A percentile compares a stretch with the other conserved stretches of the same genome.
Conservation (phyloP, 2,329 filamentous ascomycete species). For the Fusarium staphyleae region DNA sequence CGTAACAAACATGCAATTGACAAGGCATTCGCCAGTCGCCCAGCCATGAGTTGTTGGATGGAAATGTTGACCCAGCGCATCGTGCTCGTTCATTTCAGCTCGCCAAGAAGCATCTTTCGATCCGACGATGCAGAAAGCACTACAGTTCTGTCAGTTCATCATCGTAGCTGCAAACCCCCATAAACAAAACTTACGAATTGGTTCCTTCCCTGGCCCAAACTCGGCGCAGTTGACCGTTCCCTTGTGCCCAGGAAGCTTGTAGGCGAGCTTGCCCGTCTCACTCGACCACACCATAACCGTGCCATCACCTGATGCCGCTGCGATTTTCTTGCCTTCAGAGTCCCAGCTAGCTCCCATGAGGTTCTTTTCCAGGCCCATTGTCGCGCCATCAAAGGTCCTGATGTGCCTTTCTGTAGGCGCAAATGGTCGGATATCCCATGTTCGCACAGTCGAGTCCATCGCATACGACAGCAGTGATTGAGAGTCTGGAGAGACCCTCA, state of each 20-base stretch:
- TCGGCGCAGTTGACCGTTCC: conserved; percentile 95
- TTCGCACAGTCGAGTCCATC: conserved; percentile 91
- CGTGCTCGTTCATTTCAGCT: conserved; percentile 62
- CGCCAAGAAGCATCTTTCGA: conserved; percentile 81
- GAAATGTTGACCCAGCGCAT: conserved; percentile 49
- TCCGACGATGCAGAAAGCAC: conserved; percentile 93
- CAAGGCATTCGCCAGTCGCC: neutral
- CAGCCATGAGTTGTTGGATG: conserved; percentile 10
- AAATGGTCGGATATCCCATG: conserved; percentile 96
- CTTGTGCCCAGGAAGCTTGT: conserved; percentile 95
- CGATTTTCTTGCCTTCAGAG: conserved; percentile 82
- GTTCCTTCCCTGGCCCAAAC: conserved; percentile 84
- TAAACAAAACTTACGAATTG: conserved; percentile 73
- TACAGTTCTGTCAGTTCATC: conserved; percentile 54
- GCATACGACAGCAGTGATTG: conserved; percentile 90
- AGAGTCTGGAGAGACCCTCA: conserved; percentile 90
- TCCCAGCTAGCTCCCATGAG: conserved; percentile 92
- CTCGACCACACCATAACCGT: conserved; percentile 92
- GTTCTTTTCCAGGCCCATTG: conserved; percentile 88
- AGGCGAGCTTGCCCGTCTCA: conserved; percentile 86
- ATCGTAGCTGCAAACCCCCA: neutral
- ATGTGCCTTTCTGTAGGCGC: conserved; percentile 86
- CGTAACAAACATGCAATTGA: neutral
- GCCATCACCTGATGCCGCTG: conserved; percentile 87
- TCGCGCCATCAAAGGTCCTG: conserved; percentile 90